Base-by-base conservation (phyloP, 768 basidiomycete genomes). In the Xanthoconium stramineum region DNA sequence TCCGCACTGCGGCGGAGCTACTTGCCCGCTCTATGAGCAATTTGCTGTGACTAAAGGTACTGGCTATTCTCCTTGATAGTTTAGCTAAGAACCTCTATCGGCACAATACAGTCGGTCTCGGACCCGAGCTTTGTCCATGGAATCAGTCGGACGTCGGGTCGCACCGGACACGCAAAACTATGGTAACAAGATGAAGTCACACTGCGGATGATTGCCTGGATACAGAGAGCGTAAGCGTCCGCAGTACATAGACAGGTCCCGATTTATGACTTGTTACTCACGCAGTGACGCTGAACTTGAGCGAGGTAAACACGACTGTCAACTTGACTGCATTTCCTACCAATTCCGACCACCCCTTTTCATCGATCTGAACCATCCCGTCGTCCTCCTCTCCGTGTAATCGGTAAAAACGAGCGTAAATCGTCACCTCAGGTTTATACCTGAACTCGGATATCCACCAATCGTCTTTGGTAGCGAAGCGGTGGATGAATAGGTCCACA, bases 361-460 rank as follows among this genome's bases (percentile, higher is more conserved):
- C 69, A 19, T 71, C 69, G 15, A 71, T 49, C 32, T 56, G 24
- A n/a, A 71, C 61, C 69, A 71, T 68, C 17, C 65, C 69, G 0
- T 71, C 71, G 50, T 71, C 69, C 7, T 72, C 69, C 9, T 71
- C 69, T 36, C 69, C 69, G 20, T 71, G 69, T 42, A 67, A 44
- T 32, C 69, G 69, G 53, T 62, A 72, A 52, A 71, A 71, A 20
- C 71, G 69, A 37, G 69, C 69, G 45, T 72, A 71, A 29, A 71
- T 67, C n/a, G 71, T 56, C 32, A 71, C 69, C 44, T 71, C 71
- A 6, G 69, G 69, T 50, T 72, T 71, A 29, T 71, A 71, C 57
- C 55, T 63, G 51, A 52, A 67, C 46, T 71, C 69, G 37, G 69
- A 72, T 69, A 71, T 65, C 71, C 71, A 71, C 69, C 69, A 71